Evolutionary conservation across 371 early-diverging fungal species (phyloP).

Genomic region (Lichtheimia corymbifera): DNA sequence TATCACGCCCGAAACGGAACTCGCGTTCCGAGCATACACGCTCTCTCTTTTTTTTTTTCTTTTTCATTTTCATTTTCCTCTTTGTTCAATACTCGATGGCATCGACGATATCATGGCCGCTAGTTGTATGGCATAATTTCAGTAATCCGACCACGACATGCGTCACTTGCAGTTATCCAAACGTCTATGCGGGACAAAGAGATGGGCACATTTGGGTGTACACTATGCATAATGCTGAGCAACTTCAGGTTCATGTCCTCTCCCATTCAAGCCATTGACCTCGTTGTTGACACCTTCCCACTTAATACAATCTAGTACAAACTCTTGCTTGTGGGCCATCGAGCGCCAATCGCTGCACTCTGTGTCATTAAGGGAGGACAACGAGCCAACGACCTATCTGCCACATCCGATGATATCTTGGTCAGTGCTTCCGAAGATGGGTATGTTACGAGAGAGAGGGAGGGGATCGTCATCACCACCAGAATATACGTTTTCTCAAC

Average conservation of each 20-base stretch:
- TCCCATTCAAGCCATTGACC: neutral
- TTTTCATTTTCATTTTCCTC: conserved; percentile 1
- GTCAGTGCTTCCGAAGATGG: conserved; percentile 71
- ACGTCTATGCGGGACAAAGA: conserved; percentile 58
- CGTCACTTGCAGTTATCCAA: conserved; percentile 28
- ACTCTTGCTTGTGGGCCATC: conserved; percentile 63
- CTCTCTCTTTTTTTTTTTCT: neutral
- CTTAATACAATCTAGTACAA: conserved; percentile 34
- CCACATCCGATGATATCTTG: conserved; percentile 55
- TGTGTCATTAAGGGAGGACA: conserved; percentile 50
- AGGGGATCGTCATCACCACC: no score
- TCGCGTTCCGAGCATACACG: conserved; percentile 2
- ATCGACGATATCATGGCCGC: conserved; percentile 41
- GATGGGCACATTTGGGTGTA: conserved; percentile 66
- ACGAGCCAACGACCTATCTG: conserved; percentile 30
- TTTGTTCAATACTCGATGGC: conserved; percentile 25
- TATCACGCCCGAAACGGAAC: neutral
- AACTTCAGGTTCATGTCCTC: neutral
- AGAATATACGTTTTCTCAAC: neutral
- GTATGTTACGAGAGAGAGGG: conserved; percentile 29
- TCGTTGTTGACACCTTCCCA: neutral
- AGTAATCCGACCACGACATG: conserved; percentile 44
- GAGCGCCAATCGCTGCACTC: conserved; percentile 56
- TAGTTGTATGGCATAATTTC: conserved; percentile 48
- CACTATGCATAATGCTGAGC: conserved; percentile 16